Conservation (phyloP, 768 basidiomycete species). For the Phylloporus rhodoxanthus region DNA sequence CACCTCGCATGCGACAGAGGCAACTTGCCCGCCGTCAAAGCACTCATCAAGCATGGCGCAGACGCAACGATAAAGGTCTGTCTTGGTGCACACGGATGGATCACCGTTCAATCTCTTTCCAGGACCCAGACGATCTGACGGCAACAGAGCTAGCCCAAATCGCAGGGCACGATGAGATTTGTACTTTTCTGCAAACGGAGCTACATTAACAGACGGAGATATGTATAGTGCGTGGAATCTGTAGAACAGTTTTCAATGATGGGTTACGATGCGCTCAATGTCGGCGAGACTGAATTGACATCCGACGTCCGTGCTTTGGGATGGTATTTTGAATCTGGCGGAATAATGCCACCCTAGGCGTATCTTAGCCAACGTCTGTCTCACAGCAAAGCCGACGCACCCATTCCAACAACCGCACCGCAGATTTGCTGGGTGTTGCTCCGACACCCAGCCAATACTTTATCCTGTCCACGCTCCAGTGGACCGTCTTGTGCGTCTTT, state of each 20-base stretch:
- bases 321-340: constrained; percentile 52
- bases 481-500: constrained; percentile 61
- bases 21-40: constrained; percentile 45
- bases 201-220: constrained; percentile 12
- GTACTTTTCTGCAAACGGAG: constrained; percentile 22
- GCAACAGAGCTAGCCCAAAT: constrained; percentile 55
- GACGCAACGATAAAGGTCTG: constrained; percentile 58
- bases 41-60: constrained; percentile 61
- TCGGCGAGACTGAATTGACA: neutral
- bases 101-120: constrained; percentile 7
- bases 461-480: constrained; percentile 90
- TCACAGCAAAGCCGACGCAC: constrained; percentile 35
- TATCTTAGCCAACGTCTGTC: constrained; percentile 3
- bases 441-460: constrained; percentile 84
- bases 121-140: constrained; percentile 67
- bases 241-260: neutral
- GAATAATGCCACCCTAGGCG: constrained; percentile 55
- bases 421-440: constrained; percentile 74
- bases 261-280: constrained; percentile 9
- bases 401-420: constrained; percentile 69
- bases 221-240: constrained; percentile 1
- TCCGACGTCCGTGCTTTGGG: constrained; percentile 22
- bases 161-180: constrained; percentile 53
- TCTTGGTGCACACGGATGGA: neutral
- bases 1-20: constrained; percentile 88